Evolutionary conservation across 768 basidiomycete genomes (phyloP), one percentile per base, ranked within the genome.

Genomic region (Sporobolomyces pararoseus): DNA sequence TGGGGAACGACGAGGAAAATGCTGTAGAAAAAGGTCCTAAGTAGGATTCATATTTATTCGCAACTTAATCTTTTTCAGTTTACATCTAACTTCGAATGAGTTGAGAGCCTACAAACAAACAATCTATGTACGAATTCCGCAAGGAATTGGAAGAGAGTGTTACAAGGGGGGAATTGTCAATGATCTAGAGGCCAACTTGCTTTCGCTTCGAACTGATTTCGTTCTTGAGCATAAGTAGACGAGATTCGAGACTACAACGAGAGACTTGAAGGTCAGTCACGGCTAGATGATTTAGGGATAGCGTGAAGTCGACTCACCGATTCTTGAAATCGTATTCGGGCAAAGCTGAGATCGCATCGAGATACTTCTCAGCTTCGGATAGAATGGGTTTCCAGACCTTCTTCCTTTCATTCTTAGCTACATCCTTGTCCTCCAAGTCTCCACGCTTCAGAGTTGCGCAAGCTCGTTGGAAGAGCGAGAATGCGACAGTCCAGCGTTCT

Each of bases 1-100:
- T 65, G 69, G 62, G 51, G 55, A n/a, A 37, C 55, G 13, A 54
- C 53, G 34, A 70, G 65, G 39, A 74, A 74, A 50, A 55, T 74
- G 51, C 66, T 74, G 23, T 74, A 47, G 46, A 42, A 42, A 42
- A 42, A 42, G 39, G 39, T 9, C 39, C 9, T 9, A 42, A 42
- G 39, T n/a, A n/a, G n/a, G n/a, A n/a, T n/a, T n/a, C n/a, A n/a
- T n/a, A n/a, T n/a, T n/a, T n/a, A n/a, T n/a, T n/a, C n/a, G n/a
- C n/a, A n/a, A n/a, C n/a, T n/a, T n/a, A n/a, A n/a, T n/a, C n/a
- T n/a, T n/a, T n/a, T n/a, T n/a, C n/a, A n/a, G n/a, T n/a, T n/a
- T n/a, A n/a, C n/a, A n/a, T n/a, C n/a, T n/a, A n/a, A n/a, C n/a
- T n/a, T n/a, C n/a, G n/a, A n/a, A n/a, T n/a, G n/a, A n/a, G n/a